phyloP scores from a whole-genome alignment of 768 basidiomycete species.

The Cystofilobasidium bisporidii region DNA sequence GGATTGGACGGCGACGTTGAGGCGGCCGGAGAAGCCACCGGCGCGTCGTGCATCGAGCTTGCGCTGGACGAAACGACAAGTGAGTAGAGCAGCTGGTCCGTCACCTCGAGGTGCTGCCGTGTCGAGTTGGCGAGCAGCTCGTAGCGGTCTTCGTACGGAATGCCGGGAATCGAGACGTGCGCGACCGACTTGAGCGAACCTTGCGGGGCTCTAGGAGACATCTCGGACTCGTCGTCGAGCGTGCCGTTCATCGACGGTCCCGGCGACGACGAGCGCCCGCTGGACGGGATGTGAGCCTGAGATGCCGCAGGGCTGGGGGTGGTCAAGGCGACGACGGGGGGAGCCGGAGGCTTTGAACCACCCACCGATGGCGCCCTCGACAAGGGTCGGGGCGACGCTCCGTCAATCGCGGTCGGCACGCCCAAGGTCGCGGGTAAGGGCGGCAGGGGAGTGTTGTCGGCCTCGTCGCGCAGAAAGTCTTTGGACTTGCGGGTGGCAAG shows the following conservation, averaged over 20 bases:
- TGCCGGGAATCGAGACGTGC: slow-evolving; percentile 31
- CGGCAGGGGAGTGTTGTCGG: not conserved
- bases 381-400: slow-evolving; percentile 46
- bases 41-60: not conserved
- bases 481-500: slow-evolving; percentile 53
- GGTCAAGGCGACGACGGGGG: not conserved
- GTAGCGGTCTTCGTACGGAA: slow-evolving; percentile 54
- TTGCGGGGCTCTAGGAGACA: not conserved
- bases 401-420: slow-evolving; percentile 32
- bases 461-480: slow-evolving; percentile 44
- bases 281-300: not conserved
- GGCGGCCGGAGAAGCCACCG: not conserved
- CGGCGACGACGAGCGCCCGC: slow-evolving; percentile 4
- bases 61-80: slow-evolving; percentile 34
- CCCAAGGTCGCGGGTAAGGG: not conserved
- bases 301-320: not conserved
- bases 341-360: not conserved
- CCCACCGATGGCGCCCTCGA: not conserved
- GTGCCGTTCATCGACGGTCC: slow-evolving; percentile 18
- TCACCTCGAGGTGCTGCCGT: slow-evolving; percentile 66
- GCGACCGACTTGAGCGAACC: slow-evolving; percentile 8
- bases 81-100: slow-evolving; percentile 53
- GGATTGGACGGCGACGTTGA: slow-evolving; percentile 7
- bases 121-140: slow-evolving; percentile 46
- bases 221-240: slow-evolving; percentile 20